phyloP scores from a whole-genome alignment of 345 rosid genomes.

The Crucihimalaya himalaica region DNA sequence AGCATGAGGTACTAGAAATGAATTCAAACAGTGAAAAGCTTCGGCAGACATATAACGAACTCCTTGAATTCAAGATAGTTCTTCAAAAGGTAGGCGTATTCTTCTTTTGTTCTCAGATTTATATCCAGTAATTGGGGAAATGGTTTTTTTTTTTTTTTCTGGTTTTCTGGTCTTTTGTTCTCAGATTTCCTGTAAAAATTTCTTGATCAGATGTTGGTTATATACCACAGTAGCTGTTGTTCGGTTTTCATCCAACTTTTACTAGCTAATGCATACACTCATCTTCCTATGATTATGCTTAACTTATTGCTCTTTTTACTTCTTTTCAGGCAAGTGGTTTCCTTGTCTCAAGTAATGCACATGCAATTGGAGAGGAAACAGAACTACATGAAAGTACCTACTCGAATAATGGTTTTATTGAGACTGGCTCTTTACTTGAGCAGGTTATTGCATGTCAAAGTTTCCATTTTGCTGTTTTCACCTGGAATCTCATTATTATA shows the following conservation, averaged over 20 bases:
- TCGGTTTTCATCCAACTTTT: background rate
- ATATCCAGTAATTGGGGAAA: slow-evolving; percentile 6
- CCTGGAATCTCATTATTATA: slow-evolving; percentile 26
- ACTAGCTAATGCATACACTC: background rate
- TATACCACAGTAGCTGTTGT: slow-evolving; percentile 3
- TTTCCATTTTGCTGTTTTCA: slow-evolving; percentile 27
- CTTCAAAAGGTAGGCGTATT: slow-evolving; percentile 71
- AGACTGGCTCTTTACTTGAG: slow-evolving; percentile 70
- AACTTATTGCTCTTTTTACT: background rate
- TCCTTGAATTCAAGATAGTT: slow-evolving; percentile 89
- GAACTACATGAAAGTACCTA: slow-evolving; percentile 76
- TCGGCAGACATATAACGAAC: slow-evolving; percentile 83
- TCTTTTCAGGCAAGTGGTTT: slow-evolving; percentile 72
- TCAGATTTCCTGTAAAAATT: no score
- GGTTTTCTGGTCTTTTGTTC: no score
- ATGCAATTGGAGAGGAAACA: slow-evolving; percentile 61
- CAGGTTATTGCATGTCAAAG: slow-evolving; percentile 53
- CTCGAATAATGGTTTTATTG: slow-evolving; percentile 53
- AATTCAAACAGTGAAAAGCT: slow-evolving; percentile 93
- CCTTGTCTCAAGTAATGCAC: slow-evolving; percentile 77
- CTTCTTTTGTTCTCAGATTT: slow-evolving; percentile 17
- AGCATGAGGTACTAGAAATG: slow-evolving; percentile 89
- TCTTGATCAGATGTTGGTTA: background rate
- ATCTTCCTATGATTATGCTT: slow-evolving; percentile 21
- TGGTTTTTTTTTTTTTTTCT: background rate